Evolutionary conservation across 2,329 filamentous ascomycete species (phyloP).

Genomic region (Aspergillus bombycis): DNA sequence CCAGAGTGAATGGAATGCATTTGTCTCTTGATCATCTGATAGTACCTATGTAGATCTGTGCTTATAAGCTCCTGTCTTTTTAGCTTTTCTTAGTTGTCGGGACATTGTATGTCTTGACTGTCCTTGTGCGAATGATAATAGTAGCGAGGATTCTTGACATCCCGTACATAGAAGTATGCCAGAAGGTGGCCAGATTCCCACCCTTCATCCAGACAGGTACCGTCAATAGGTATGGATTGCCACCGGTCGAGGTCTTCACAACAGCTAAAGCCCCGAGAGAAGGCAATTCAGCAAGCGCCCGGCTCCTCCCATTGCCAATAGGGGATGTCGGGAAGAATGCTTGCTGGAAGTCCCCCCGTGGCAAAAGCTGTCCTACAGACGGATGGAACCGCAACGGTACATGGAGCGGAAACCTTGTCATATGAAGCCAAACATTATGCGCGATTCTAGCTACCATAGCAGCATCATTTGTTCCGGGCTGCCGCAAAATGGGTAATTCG

Average conservation of each 20-base stretch:
- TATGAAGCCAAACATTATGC: too few relatives aligned
- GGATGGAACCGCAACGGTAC: too few relatives aligned
- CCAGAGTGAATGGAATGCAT: neutral
- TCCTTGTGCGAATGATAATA: constrained; percentile 33
- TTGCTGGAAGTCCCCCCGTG: too few relatives aligned
- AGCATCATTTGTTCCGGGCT: too few relatives aligned
- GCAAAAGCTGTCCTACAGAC: too few relatives aligned
- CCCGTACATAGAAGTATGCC: constrained; percentile 34
- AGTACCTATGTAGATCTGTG: neutral
- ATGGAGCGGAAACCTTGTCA: too few relatives aligned
- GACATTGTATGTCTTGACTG: constrained; percentile 15
- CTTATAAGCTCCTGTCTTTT: neutral
- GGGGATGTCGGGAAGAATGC: too few relatives aligned
- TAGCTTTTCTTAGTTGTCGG: neutral
- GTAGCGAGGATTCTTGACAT: constrained; percentile 59
- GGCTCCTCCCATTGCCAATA: constrained; percentile 44
- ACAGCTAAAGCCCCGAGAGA: constrained; percentile 57
- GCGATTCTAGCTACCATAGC: too few relatives aligned
- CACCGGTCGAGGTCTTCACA: constrained; percentile 26
- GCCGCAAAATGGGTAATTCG: constrained; percentile 44
- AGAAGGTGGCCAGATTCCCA: constrained; percentile 33
- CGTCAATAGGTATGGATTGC: constrained; percentile 23
- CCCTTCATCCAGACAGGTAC: constrained; percentile 34
- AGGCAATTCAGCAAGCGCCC: constrained; percentile 67
- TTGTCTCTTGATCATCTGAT: neutral